Base-by-base conservation (phyloP, 176 grass and related monocot species). In the Carex littledalei region DNA sequence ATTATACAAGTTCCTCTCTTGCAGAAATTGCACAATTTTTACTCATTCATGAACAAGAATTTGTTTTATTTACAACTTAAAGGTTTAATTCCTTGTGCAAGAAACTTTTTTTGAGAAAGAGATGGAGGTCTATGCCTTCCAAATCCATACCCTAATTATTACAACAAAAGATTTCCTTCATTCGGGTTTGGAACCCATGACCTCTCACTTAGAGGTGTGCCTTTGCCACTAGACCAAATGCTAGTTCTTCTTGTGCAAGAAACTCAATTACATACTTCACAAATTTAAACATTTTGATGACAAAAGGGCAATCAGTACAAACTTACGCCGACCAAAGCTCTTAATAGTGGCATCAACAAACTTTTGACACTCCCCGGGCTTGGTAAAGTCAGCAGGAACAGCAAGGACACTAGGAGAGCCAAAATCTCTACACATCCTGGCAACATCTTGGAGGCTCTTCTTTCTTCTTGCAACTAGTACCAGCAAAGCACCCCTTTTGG, bases 391-490 rank as follows among this genome's bases (percentile, higher is more conserved):
- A 5, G 87, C 87, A 15, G 84, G 89, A 21, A 91, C 13, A 78
- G 92, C 86, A 35, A 96, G 94, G 58, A 96, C 94, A 85, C 85
- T 60, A 5, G 91, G 94, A 21, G 89, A 91, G 9, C 94, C 91
- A 10, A 91, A 68, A 13, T 66, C 87, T 35, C 41, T 31, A 16
- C 89, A 91, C 22, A 15, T 82, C 73, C 90, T 69, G 12, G 87
- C 89, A 65, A 93, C 94, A 67, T 90, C 87, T 20, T 64, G 63
- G 63, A 93, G 94, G 91, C 94, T 96, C 63, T 12, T 15, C 73
- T 91, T 88, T 90, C 91, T 89, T 82, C 94, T 96, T 9, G 94
- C 91, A 87, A 93, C 94, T 3, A 96, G 84, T 18, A 88, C 91
- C 75, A 95, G 74, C 65, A 69, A 74, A 1, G 89, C 91, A 18